Conservation (phyloP, 2,329 filamentous ascomycete genomes). For the Colletotrichum sublineola region DNA sequence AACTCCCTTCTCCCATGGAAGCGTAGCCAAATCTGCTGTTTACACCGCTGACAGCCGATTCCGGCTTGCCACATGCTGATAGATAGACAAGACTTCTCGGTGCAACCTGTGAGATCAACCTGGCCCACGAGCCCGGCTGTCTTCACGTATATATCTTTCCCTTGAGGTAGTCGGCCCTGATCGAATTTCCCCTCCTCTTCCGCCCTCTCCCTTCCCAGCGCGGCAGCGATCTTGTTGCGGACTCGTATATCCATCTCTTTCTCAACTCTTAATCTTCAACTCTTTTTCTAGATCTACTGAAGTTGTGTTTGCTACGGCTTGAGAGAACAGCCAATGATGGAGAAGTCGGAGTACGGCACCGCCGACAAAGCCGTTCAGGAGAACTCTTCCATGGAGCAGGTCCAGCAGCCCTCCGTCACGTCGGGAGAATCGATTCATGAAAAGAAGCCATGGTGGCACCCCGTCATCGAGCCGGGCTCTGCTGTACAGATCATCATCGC, state of each 20-base stretch:
- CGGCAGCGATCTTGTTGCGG: slow-evolving; percentile 19
- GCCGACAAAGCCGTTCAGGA: slow-evolving; percentile 41
- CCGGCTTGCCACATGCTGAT: slow-evolving; percentile 34
- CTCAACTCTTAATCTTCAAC: neutral
- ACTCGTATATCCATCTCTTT: slow-evolving; percentile 1
- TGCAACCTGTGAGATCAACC: slow-evolving; percentile 8
- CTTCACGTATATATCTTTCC: slow-evolving; percentile 32
- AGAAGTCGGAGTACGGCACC: slow-evolving; percentile 39
- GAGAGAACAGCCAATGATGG: slow-evolving; percentile 19
- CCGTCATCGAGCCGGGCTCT: slow-evolving; percentile 57
- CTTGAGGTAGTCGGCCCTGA: slow-evolving; percentile 9
- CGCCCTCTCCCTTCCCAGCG: slow-evolving; percentile 14
- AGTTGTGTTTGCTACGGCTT: neutral
- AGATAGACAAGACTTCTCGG: slow-evolving; percentile 35
- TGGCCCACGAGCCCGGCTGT: slow-evolving; percentile 15
- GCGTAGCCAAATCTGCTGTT: slow-evolving; percentile 7
- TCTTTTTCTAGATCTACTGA: neutral
- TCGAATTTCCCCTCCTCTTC: neutral
- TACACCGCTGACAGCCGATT: slow-evolving; percentile 24
- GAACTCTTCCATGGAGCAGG: slow-evolving; percentile 42
- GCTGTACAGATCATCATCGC: slow-evolving; percentile 64
- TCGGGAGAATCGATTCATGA: slow-evolving; percentile 39
- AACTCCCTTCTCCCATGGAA: neutral
- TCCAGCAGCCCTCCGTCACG: slow-evolving; percentile 29
- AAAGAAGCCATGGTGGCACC: slow-evolving; percentile 54